Evolutionary conservation across 2,329 filamentous ascomycete genomes (phyloP).

Genomic region (Fusarium sp.): DNA sequence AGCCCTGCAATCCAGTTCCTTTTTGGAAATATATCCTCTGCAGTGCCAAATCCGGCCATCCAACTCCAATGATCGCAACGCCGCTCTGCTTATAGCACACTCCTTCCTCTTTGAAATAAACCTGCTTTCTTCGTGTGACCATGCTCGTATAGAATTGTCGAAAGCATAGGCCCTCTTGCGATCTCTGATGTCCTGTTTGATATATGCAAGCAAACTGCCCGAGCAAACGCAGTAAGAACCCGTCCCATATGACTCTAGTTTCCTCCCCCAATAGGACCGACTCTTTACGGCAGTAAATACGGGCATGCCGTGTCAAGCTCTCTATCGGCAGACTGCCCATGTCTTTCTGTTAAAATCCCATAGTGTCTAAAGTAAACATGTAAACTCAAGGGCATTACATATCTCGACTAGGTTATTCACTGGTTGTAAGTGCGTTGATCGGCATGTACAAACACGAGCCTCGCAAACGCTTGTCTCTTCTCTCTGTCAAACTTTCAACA

Average conservation of each 20-base stretch:
- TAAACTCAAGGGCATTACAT: constrained; percentile 7
- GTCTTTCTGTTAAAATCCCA: constrained; percentile 18
- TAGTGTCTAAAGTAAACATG: neutral
- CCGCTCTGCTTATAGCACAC: neutral
- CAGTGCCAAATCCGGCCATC: neutral
- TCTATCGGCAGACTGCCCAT: constrained; percentile 4
- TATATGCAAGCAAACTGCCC: neutral
- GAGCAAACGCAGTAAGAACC: constrained; percentile 17
- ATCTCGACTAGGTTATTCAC: constrained; percentile 2
- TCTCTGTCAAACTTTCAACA: constrained; percentile 3
- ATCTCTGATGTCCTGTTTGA: constrained; percentile 3
- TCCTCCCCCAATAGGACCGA: neutral
- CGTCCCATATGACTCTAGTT: constrained; percentile 1
- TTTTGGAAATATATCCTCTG: constrained; percentile 4
- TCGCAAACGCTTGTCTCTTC: constrained; percentile 5
- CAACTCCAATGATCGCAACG: neutral
- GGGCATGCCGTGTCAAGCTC: constrained; percentile 5
- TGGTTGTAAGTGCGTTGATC: constrained; percentile 8
- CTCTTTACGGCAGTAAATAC: constrained; percentile 2
- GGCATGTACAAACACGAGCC: neutral
- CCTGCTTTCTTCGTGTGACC: constrained; percentile 14
- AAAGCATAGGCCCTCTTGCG: neutral
- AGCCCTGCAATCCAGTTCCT: neutral
- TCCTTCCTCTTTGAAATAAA: constrained; percentile 5
- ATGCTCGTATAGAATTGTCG: neutral